Percentiles rank a stretch among this genome's conserved stretches.
phyloP scores from a whole-genome alignment of 768 basidiomycete genomes.

The Suillus bovinus region DNA sequence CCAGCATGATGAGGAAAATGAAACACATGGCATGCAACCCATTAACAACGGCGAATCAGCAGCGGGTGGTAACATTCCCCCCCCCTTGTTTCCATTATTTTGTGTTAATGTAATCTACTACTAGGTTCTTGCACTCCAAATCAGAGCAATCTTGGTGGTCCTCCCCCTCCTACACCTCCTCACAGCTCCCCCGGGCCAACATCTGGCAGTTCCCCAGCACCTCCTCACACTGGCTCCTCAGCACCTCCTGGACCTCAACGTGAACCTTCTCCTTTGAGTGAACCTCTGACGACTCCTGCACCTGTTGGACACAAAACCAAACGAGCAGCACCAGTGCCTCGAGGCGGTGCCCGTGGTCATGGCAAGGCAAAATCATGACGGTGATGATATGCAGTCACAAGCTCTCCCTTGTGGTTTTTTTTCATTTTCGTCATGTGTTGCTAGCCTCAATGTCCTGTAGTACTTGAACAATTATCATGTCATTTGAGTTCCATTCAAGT shows the following conservation, averaged over 20 bases:
- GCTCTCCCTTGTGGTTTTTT: neutral
- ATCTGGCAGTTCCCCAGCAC: no score
- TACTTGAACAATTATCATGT: neutral
- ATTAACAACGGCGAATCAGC: neutral
- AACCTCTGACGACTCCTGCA: no score
- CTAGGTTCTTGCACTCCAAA: neutral
- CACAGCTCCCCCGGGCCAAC: no score
- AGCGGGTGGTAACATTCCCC: neutral
- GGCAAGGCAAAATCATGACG: neutral
- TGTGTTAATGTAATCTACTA: neutral
- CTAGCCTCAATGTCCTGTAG: neutral
- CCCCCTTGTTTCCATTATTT: neutral
- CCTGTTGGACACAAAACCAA: neutral
- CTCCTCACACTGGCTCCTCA: no score
- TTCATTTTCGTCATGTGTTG: neutral
- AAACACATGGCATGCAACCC: neutral
- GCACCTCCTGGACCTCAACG: no score
- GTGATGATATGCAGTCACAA: neutral
- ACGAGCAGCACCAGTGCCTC: no score
- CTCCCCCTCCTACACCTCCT: neutral
- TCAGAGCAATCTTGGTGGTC: neutral
- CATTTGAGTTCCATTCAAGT: neutral
- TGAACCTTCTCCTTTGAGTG: no score
- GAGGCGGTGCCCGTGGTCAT: no score
- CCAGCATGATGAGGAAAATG: neutral